A percentile compares a stretch with the other conserved stretches of the same genome.
phyloP scores from a whole-genome alignment of 176 grass and related monocot genomes.

The Oryza officinalis region DNA sequence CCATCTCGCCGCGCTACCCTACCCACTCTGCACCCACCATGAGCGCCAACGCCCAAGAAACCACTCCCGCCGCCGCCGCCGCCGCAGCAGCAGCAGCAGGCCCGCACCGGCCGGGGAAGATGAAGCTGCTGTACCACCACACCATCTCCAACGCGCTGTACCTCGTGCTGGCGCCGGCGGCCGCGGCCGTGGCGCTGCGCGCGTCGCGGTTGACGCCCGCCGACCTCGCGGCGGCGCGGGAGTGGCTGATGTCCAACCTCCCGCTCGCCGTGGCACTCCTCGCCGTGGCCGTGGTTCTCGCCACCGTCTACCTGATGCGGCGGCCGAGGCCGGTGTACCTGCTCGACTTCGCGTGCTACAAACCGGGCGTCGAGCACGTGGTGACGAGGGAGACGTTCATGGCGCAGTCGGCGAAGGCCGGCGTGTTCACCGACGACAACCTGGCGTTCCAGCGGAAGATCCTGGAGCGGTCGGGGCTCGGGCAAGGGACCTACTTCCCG shows the following conservation, averaged over 20 bases:
- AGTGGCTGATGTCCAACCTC: not conserved
- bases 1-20: no score
- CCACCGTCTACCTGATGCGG: conserved; percentile 10
- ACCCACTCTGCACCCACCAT: not conserved
- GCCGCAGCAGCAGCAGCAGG: no score
- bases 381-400: conserved; percentile 77
- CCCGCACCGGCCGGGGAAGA: not conserved
- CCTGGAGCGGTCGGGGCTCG: conserved; percentile 70
- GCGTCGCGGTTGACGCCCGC: not conserved
- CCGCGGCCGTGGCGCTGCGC: not conserved
- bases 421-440: conserved; percentile 64
- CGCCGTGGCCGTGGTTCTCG: not conserved
- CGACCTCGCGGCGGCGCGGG: not conserved
- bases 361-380: not conserved
- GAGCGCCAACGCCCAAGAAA: not conserved
- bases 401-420: conserved; percentile 35
- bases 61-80: not conserved
- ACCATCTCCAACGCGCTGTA: conserved; percentile 48
- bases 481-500: conserved; percentile 72
- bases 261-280: not conserved
- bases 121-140: conserved; percentile 58
- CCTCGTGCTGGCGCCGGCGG: conserved; percentile 36
- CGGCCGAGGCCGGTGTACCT: conserved; percentile 37
- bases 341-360: conserved; percentile 45
- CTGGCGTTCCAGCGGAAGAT: conserved; percentile 82